phyloP scores from a whole-genome alignment of 441 rosid species.

The Gossypium trilobum region DNA sequence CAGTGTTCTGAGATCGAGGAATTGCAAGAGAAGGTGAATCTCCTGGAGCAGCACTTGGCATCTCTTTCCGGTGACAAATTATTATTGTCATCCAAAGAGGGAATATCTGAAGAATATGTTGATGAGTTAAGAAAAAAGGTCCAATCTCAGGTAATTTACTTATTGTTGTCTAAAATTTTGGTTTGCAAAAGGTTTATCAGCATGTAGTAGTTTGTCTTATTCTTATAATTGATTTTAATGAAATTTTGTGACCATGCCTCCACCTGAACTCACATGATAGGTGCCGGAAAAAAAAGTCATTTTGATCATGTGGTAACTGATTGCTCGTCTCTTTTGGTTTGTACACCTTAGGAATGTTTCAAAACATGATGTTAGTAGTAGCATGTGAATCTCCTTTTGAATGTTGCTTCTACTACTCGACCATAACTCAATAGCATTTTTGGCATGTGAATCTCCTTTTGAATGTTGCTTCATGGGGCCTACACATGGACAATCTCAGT shows the following conservation, averaged over 20 bases:
- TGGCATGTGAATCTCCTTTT: not conserved
- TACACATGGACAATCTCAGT: not conserved
- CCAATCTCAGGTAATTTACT: constrained; percentile 57
- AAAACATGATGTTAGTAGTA: not conserved
- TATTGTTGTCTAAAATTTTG: not conserved
- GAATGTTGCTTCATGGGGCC: not conserved
- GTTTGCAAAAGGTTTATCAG: not conserved
- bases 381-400: not conserved
- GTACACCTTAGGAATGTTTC: not conserved
- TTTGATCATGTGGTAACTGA: not conserved
- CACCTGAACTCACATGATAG: not conserved
- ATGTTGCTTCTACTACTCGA: not conserved
- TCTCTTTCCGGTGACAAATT: constrained; percentile 34
- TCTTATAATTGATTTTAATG: not conserved
- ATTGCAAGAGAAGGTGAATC: constrained; percentile 57
- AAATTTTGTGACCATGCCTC: not conserved
- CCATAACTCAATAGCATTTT: not conserved
- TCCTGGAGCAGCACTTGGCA: constrained; percentile 56
- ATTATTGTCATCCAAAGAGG: constrained; percentile 30
- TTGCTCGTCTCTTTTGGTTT: not conserved
- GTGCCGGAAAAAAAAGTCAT: not conserved
- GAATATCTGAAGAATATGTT: constrained; percentile 36
- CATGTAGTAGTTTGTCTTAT: not conserved
- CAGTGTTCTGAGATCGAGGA: constrained; percentile 78
- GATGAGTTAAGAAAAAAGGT: constrained; percentile 65